Percentiles rank a stretch among this genome's conserved stretches.
phyloP scores from a whole-genome alignment of 345 rosid genomes.

The Eucalyptus sp. region DNA sequence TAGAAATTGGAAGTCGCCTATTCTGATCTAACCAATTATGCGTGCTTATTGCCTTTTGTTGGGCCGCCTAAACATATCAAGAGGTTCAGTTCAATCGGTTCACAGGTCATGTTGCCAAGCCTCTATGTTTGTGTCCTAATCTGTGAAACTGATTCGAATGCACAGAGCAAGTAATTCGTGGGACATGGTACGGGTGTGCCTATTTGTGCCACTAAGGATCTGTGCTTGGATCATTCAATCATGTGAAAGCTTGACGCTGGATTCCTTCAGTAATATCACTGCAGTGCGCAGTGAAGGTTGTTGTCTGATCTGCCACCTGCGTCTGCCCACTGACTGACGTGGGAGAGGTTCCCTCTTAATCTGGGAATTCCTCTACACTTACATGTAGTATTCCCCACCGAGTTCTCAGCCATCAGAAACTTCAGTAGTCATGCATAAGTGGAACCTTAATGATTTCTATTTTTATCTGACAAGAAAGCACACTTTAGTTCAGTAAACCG shows the following conservation, averaged over 20 bases:
- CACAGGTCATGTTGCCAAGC: neutral
- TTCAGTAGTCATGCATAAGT: neutral
- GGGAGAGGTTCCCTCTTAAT: neutral
- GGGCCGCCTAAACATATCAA: neutral
- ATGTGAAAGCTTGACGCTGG: neutral
- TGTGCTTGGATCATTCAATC: neutral
- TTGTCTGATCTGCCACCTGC: neutral
- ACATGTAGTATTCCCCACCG: neutral
- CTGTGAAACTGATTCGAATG: neutral
- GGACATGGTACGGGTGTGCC: neutral
- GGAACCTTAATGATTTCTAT: neutral
- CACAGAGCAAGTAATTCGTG: neutral
- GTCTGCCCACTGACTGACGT: neutral
- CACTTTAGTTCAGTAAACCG: neutral
- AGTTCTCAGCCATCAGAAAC: neutral
- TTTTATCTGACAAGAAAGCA: neutral
- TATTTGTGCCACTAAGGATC: neutral
- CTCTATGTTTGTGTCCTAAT: neutral
- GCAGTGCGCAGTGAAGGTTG: neutral
- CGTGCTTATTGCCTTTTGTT: neutral
- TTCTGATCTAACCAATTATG: neutral
- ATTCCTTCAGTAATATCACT: neutral
- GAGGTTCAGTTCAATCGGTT: neutral
- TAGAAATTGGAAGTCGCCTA: fast-evolving
- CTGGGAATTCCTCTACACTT: neutral